A percentile compares a stretch with the other conserved stretches of the same genome.
Evolutionary conservation across 2,329 filamentous ascomycete genomes (phyloP).

Genomic region (Claviceps capensis): DNA sequence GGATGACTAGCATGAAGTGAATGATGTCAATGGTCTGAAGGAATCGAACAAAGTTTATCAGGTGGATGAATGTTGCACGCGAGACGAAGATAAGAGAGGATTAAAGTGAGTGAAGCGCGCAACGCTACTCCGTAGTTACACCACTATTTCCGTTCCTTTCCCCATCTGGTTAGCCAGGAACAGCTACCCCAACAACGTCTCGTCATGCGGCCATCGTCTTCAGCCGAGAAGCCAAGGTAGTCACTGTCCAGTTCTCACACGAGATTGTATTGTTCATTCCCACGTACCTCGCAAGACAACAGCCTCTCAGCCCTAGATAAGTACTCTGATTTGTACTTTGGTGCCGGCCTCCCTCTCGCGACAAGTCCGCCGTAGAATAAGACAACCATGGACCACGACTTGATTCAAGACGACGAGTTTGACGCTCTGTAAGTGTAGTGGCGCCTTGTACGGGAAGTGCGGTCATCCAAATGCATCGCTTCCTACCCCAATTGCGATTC

Average conservation of each 20-base stretch:
- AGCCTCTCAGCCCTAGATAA: no score
- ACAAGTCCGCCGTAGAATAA: neutral
- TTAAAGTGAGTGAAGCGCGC: no score
- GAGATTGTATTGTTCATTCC: no score
- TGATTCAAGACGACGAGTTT: conserved; percentile 38
- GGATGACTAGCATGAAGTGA: no score
- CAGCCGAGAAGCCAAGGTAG: neutral
- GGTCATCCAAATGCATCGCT: neutral
- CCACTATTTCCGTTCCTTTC: neutral
- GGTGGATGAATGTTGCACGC: no score
- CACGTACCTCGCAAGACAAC: no score
- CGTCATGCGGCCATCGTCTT: neutral
- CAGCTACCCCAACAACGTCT: neutral
- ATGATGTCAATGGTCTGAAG: no score
- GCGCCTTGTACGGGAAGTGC: neutral
- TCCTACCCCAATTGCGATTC: neutral
- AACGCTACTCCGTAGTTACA: neutral
- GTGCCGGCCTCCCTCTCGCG: neutral
- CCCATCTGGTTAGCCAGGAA: neutral
- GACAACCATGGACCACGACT: conserved; percentile 12
- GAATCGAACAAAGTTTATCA: no score
- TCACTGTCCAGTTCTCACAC: no score
- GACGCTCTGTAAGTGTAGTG: conserved; percentile 35
- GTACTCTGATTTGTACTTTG: no score
- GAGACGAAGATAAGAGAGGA: no score